These are phyloP conservation scores for Hyaloscypha finlandica DNA, from an alignment of 495 filamentous ascomycete genomes.

Conservation along the genomic window DNA sequence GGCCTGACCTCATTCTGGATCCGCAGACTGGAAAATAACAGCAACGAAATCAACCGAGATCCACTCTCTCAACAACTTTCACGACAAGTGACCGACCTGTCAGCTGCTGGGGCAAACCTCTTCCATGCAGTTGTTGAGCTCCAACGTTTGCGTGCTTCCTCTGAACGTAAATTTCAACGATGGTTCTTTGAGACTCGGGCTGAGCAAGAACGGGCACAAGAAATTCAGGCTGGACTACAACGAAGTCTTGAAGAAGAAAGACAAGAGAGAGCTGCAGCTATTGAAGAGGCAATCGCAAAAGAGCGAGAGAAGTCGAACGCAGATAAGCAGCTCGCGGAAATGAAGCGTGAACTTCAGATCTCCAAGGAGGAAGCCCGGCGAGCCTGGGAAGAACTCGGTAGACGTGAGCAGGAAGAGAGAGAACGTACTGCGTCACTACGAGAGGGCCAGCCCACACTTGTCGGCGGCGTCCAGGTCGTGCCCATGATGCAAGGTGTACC, in stretches of 20 bases:
- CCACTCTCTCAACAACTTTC: constrained; percentile 85
- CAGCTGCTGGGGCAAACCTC: constrained; percentile 92
- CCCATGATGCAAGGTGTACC: constrained; percentile 83
- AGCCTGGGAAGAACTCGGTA: constrained; percentile 95
- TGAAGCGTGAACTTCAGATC: constrained; percentile 88
- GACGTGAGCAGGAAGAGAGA: constrained; percentile 93
- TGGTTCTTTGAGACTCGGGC: constrained; percentile 96
- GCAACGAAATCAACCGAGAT: constrained; percentile 76
- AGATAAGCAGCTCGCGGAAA: constrained; percentile 77
- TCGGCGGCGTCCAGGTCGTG: constrained; percentile 95
- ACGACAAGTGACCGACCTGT: constrained; percentile 92
- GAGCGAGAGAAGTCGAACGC: constrained; percentile 61
- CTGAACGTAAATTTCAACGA: constrained; percentile 95
- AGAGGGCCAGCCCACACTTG: constrained; percentile 83
- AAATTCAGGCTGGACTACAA: constrained; percentile 81
- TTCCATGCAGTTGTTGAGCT: constrained; percentile 98
- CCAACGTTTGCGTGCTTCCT: constrained; percentile 91
- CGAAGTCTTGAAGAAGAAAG: constrained; percentile 71
- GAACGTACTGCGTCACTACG: constrained; percentile 83
- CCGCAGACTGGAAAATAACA: constrained; percentile 84
- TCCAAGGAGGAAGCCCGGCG: constrained; percentile 94
- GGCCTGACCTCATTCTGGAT: constrained; percentile 98
- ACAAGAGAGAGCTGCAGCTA: constrained; percentile 63
- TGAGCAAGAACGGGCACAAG: constrained; percentile 82
- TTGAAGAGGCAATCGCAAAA: constrained; percentile 61